phyloP scores from a whole-genome alignment of 129 eudicot species.

The Lactuca saligna region DNA sequence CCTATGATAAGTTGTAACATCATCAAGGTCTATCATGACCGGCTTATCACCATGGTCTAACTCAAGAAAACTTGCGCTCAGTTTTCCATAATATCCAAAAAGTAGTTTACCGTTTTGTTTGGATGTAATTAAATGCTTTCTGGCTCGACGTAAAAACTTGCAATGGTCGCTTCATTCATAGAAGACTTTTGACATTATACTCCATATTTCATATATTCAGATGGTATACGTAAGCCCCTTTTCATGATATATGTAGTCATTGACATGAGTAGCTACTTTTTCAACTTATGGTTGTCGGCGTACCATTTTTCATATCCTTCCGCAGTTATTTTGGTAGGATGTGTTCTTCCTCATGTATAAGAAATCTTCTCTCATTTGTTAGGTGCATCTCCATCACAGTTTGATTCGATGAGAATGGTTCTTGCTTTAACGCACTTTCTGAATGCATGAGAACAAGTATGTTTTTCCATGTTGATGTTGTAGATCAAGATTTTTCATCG shows the following conservation, averaged over 20 bases:
- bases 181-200: background rate
- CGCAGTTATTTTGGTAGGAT: background rate
- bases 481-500: too few relatives aligned
- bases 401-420: too few relatives aligned
- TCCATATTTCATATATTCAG: background rate
- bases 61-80: too few relatives aligned
- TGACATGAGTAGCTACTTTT: background rate
- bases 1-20: background rate
- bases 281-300: background rate
- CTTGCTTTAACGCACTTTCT: too few relatives aligned
- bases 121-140: background rate
- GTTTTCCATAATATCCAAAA: too few relatives aligned
- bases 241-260: background rate
- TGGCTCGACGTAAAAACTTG: slow-evolving; percentile 6
- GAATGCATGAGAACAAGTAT: background rate
- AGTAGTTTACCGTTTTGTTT: too few relatives aligned
- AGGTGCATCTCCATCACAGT: too few relatives aligned
- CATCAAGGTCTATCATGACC: slow-evolving; percentile 1
- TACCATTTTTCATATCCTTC: background rate
- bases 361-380: too few relatives aligned
- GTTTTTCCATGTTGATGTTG: background rate
- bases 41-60: background rate
- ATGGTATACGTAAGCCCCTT: background rate
- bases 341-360: too few relatives aligned
- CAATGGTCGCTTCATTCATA: slow-evolving; percentile 5